Evolutionary conservation across 768 basidiomycete genomes (phyloP), one percentile per base, ranked within the genome.

Genomic region (Leccinum subtestaceum): DNA sequence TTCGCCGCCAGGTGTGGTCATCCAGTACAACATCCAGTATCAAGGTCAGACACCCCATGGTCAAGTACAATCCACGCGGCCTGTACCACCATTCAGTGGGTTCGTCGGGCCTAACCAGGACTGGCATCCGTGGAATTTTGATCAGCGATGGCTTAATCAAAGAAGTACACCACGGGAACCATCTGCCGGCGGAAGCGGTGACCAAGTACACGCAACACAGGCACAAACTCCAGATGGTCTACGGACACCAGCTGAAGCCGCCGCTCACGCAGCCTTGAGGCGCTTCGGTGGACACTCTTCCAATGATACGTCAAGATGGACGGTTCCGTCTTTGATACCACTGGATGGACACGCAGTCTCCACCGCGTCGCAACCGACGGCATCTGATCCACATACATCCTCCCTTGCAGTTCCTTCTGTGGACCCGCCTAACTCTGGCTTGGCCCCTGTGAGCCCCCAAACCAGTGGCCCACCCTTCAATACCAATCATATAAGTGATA

Each of bases 1-100:
- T 25, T 61, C 77, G 47, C 70, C 76, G 34, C 80, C 76, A 52
- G 80, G 80, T 11, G 78, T 85, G n/a, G 75, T 81, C 27, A 82
- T 85, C 56, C 83, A 86, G 57, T 87, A 87, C 64, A 83, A 85
- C 58, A 82, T 87, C 10, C 84, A 85, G 61, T 84, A 85, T 59
- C 83, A 82, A 63, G 69, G 69, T 55, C 76, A 72, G 59, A 72
- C 72, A 21, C 73, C 72, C 25, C 70, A 72, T 64, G 67, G 36
- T 56, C 77, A 72, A 66, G 68, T 25, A 51, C 75, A 53, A 40
- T 65, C 67, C 52, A 57, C 46, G 25, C 74, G 76, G 47, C 79
- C 78, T 4, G 73, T 82, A 5, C 88, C 86, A 1, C 79, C 77
- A 31, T 86, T 84, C 61, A 65, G 76, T 58, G 87, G 88, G 12